Evolutionary conservation across 1,284 basidiomycete genomes (phyloP).

Genomic region (Trametes sp.): DNA sequence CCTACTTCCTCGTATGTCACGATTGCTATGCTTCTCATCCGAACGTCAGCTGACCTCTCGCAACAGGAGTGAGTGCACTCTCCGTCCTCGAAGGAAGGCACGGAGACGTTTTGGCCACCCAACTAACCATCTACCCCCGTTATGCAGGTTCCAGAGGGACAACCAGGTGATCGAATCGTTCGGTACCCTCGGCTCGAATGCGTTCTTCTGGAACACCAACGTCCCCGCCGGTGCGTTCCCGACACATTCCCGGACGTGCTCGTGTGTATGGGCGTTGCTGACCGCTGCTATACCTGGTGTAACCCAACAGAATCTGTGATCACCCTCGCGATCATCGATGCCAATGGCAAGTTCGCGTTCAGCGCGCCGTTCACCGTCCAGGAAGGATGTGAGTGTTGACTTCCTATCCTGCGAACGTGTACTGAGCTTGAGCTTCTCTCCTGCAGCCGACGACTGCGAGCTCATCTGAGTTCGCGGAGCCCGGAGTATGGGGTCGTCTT

Average conservation of each 20-base stretch:
- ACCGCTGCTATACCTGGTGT: too few species aligned
- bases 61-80: background rate
- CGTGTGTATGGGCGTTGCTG: background rate
- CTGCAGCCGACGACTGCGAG: background rate
- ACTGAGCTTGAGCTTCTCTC: background rate
- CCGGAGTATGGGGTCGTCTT: background rate
- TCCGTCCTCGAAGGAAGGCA: too few species aligned
- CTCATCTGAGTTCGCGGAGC: background rate
- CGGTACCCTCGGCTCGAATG: background rate
- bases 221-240: background rate
- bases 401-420: background rate
- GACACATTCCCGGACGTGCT: background rate
- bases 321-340: background rate
- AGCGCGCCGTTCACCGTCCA: background rate
- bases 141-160: background rate
- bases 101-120: too few species aligned
- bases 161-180: background rate
- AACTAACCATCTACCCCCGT: too few species aligned
- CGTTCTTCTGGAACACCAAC: constrained; percentile 1
- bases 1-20: background rate
- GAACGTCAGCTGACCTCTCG: background rate
- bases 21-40: background rate
- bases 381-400: background rate
- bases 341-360: background rate
- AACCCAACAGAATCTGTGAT: too few species aligned